Percentiles rank a stretch among this genome's conserved stretches.
These are phyloP conservation scores for Closterium sp. DNA, from an alignment of 139 green algal genomes.

Conservation along the genomic window DNA sequence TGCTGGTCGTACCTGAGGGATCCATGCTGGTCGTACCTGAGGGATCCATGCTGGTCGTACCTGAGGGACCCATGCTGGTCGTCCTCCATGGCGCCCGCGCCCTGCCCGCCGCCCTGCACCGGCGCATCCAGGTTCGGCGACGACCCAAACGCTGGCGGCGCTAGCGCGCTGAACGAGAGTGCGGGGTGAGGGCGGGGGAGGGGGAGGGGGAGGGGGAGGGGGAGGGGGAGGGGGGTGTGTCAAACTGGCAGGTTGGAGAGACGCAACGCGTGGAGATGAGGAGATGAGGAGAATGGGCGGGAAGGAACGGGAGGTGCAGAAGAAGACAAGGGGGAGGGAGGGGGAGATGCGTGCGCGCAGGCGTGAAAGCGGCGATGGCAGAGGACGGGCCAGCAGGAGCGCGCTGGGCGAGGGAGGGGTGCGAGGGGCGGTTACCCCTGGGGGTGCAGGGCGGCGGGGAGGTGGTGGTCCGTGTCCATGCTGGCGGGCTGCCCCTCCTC, in stretches of 20 bases:
- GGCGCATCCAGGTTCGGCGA: slow-evolving; percentile 50
- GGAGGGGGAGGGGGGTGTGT: neutral
- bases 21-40: too few relatives aligned
- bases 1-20: too few relatives aligned
- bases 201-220: neutral
- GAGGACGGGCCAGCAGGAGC: neutral
- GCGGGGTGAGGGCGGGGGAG: neutral
- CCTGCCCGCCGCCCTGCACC: neutral
- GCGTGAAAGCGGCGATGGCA: neutral
- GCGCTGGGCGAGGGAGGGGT: neutral
- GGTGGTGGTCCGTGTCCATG: neutral
- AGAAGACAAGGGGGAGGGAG: neutral
- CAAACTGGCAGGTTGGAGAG: neutral
- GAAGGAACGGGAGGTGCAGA: neutral
- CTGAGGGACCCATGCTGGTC: neutral
- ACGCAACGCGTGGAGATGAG: neutral
- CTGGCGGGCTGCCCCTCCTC: neutral
- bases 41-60: too few relatives aligned
- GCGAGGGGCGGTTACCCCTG: neutral
- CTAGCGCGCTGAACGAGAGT: neutral
- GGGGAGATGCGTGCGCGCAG: neutral
- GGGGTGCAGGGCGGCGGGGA: neutral
- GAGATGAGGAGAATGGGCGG: neutral
- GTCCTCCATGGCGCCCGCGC: neutral
- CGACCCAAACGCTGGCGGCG: slow-evolving; percentile 44